Evolutionary conservation across 2,329 filamentous ascomycete genomes (phyloP).

Genomic region (Trichophyton mentagrophytes): DNA sequence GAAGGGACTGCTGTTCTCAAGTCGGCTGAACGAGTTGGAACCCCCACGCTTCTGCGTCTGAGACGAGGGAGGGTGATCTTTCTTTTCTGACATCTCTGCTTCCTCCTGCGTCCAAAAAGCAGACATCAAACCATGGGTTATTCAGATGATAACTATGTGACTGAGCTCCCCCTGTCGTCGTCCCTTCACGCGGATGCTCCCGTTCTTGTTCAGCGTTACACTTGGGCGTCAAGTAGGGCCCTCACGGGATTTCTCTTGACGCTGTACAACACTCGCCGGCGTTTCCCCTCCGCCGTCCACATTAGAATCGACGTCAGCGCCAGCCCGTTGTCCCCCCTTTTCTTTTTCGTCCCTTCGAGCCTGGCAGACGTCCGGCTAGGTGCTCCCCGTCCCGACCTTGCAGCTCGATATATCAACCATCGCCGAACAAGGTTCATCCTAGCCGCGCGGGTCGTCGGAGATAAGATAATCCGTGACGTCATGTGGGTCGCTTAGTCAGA

Average conservation of each 20-base stretch:
- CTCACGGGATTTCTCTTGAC: conserved; percentile 4
- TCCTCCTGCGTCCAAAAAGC: neutral
- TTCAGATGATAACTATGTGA: neutral
- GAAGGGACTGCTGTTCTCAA: conserved; percentile 9
- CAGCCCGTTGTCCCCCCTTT: neutral
- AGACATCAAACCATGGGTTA: neutral
- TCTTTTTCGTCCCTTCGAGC: neutral
- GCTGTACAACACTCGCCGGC: neutral
- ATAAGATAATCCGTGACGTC: neutral
- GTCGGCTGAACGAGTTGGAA: neutral
- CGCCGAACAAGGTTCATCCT: neutral
- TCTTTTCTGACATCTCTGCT: neutral
- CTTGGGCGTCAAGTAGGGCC: neutral
- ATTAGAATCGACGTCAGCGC: neutral
- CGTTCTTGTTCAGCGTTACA: neutral
- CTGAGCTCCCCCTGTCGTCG: neutral
- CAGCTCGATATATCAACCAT: neutral
- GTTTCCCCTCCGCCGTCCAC: neutral
- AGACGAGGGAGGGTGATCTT: neutral
- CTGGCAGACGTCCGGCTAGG: too few species aligned
- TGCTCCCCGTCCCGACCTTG: too few species aligned
- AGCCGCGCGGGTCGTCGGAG: neutral
- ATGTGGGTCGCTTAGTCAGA: neutral
- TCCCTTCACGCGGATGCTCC: neutral
- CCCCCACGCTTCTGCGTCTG: neutral